Evolutionary conservation across 352 stramenopile species (phyloP).

Genomic region (Pythium utonaiense): DNA sequence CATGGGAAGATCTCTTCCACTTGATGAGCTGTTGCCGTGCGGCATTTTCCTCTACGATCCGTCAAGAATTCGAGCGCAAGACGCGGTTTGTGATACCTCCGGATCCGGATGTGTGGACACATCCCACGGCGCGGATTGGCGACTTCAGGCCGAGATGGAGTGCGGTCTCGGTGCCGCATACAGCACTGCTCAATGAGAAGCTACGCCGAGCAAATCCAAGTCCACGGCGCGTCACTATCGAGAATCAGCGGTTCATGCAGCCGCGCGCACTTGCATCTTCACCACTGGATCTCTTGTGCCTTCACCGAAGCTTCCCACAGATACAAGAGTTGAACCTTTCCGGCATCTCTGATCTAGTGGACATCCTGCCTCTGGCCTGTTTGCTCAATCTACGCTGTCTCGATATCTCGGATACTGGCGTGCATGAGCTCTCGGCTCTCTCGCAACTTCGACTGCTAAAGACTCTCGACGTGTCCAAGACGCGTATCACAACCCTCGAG

Average conservation of each 20-base stretch:
- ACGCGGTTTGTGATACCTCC: slow-evolving; percentile 1
- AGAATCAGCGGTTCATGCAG: slow-evolving; percentile 2
- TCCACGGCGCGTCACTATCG: background rate
- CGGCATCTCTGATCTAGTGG: background rate
- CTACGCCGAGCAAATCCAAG: background rate
- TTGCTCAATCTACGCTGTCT: background rate
- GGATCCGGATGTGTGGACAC: background rate
- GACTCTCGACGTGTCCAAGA: background rate
- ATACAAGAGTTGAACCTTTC: slow-evolving; percentile 5
- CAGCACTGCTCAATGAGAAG: background rate
- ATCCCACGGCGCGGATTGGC: background rate
- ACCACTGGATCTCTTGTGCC: background rate
- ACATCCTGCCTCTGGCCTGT: background rate
- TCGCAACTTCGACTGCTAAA: background rate
- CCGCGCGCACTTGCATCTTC: background rate
- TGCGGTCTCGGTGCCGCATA: background rate
- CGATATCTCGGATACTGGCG: slow-evolving; percentile 11
- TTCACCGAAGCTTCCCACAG: background rate
- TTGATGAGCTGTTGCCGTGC: background rate
- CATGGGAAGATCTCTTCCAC: slow-evolving; percentile 5
- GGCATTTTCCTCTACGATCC: slow-evolving; percentile 2
- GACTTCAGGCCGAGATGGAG: background rate
- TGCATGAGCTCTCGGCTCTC: slow-evolving; percentile 5
- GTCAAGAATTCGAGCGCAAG: background rate
- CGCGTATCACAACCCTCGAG: background rate